Evolutionary conservation across 345 rosid genomes (phyloP), one percentile per base, ranked within the genome.

Genomic region (Mercurialis annua): DNA sequence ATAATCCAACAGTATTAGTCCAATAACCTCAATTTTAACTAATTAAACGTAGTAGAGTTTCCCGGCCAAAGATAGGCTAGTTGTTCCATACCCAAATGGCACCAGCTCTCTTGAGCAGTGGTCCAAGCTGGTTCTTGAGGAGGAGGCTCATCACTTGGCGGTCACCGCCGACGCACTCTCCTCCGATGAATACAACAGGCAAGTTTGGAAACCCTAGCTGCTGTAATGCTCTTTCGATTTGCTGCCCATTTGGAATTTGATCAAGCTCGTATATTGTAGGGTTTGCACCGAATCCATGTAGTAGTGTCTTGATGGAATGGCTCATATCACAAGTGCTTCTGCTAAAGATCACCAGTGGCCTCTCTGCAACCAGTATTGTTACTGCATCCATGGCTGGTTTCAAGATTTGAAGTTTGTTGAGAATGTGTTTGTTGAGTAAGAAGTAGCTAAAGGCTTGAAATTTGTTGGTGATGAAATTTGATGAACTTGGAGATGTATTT

Each of bases 161-260:
- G 23, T 94, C 78, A 59, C 97, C 97, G 0, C 97, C 98, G 6
- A 89, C 74, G 11, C 86, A 79, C 70, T 81, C 77, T 60, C 87
- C 76, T 9, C 88, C 94, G 23, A 93, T 90, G 90, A 88, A 92
- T 68, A 92, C 92, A 0, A 88, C 89, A 0, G 98, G 98, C 21
- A 87, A 82, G 20, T 70, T 81, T 23, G 68, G 77, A 53, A 83
- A 82, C 15, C 96, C 96, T 44, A 83, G 75, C n/a, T n/a, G n/a
- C 62, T 55, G 71, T 71, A 92, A 74, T 23, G 80, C 93, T 16
- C 69, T 74, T 63, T 90, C 98, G 0, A 86, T 62, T 53, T 83
- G 84, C 65, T 71, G 68, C 8, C 94, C 89, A 44, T 86, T 80
- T 0, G 81, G 79, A n/a, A 88, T 66, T 54, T 80, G 78, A 50